These are phyloP conservation scores for Aureoboletus auriporus DNA, from an alignment of 768 basidiomycete genomes.

Conservation along the genomic window DNA sequence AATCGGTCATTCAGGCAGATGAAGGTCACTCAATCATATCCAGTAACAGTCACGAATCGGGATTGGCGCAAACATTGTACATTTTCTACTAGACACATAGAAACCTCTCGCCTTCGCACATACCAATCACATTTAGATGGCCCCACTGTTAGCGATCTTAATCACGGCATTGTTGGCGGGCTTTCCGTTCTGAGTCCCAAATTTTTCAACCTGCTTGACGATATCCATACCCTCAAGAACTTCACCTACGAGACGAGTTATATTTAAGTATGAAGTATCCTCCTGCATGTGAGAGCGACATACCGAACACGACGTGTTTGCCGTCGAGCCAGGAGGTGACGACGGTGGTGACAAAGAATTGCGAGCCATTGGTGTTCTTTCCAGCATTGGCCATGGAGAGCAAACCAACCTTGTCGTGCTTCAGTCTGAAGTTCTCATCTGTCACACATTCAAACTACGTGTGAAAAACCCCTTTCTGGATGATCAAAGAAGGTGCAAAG, in stretches of 20 bases:
- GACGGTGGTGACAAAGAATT: conserved; percentile 91
- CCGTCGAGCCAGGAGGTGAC: conserved; percentile 77
- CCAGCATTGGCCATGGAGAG: conserved; percentile 83
- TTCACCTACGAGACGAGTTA: conserved; percentile 39
- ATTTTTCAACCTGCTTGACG: conserved; percentile 42
- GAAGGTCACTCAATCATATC: too few species aligned
- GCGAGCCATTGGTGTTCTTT: conserved; percentile 80
- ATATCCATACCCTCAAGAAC: conserved; percentile 63
- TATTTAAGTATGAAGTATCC: neutral
- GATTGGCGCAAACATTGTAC: neutral
- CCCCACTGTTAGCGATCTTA: conserved; percentile 51
- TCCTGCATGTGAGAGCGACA: neutral
- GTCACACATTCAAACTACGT: conserved; percentile 3
- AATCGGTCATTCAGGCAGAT: too few species aligned
- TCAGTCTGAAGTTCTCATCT: conserved; percentile 84
- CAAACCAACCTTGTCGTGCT: conserved; percentile 66
- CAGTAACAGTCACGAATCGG: too few species aligned
- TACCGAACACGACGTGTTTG: conserved; percentile 84
- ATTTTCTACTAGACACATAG: neutral
- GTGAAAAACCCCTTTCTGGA: neutral
- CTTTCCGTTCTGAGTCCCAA: conserved; percentile 37
- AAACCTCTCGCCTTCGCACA: neutral
- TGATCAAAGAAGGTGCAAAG: neutral
- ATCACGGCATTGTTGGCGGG: conserved; percentile 37
- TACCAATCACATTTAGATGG: conserved; percentile 21